phyloP scores from a whole-genome alignment of 2,329 filamentous ascomycete species.

The Colletotrichum chrysophilum region DNA sequence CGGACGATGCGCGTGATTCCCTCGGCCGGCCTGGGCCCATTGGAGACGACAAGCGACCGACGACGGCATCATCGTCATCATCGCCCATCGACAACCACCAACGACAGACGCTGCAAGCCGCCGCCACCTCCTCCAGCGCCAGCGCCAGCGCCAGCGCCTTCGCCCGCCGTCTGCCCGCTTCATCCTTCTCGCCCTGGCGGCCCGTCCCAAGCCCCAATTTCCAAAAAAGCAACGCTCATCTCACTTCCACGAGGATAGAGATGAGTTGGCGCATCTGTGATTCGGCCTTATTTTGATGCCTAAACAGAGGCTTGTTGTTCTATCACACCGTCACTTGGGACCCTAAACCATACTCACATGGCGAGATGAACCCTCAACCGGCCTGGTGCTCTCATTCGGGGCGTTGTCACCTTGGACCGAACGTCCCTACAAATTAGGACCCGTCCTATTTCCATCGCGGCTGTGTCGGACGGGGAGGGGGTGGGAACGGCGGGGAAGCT shows the following conservation, averaged over 20 bases:
- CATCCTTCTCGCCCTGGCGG: neutral
- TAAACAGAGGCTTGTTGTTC: neutral
- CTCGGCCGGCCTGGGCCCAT: neutral
- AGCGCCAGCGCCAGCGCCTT: neutral
- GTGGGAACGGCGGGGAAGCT: neutral
- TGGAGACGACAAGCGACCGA: neutral
- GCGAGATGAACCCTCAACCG: neutral
- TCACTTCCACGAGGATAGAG: neutral
- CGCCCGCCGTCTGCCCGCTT: neutral
- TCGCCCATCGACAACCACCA: neutral
- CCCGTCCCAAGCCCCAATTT: neutral
- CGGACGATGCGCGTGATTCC: neutral
- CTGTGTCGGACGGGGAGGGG: constrained; percentile 5
- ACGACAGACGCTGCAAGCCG: neutral
- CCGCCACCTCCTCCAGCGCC: neutral
- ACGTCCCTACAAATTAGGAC: neutral
- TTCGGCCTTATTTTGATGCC: constrained; percentile 16
- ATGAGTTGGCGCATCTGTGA: neutral
- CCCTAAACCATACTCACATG: neutral
- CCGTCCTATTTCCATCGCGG: constrained; percentile 18
- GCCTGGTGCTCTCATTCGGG: neutral
- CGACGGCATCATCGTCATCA: neutral
- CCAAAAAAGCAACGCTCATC: neutral
- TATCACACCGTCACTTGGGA: neutral
- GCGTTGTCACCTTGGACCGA: neutral